These are phyloP conservation scores for Epithemia pelagica DNA, from an alignment of 108 stramenopile species.

Conservation along the genomic window DNA sequence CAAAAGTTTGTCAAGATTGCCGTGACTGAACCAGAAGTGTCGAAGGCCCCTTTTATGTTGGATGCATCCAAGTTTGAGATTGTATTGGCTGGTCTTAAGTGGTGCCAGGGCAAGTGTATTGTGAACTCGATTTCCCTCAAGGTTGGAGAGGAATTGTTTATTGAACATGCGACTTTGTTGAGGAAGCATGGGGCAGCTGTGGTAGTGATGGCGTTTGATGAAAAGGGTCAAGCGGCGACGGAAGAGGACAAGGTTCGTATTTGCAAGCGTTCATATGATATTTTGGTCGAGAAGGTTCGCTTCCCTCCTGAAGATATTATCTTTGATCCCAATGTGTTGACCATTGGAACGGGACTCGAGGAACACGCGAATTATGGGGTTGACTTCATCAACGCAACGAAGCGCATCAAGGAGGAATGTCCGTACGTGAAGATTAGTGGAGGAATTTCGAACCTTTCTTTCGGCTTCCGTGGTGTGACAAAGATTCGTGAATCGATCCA, in stretches of 20 bases:
- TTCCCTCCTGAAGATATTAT: conserved; percentile 97
- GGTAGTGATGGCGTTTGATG: conserved; percentile 98
- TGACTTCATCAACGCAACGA: conserved; percentile 92
- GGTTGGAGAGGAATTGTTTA: conserved; percentile 94
- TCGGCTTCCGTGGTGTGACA: conserved; percentile 90
- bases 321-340: conserved; percentile 96
- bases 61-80: conserved; percentile 97
- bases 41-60: conserved; percentile 94
- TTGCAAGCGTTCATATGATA: conserved; percentile 95
- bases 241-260: conserved; percentile 89
- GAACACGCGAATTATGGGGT: conserved; percentile 93
- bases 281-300: conserved; percentile 82
- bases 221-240: conserved; percentile 94
- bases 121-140: conserved; percentile 94
- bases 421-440: conserved; percentile 93
- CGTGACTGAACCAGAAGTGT: conserved; percentile 88
- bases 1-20: conserved; percentile 97
- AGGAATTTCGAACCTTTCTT: conserved; percentile 93
- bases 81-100: conserved; percentile 86
- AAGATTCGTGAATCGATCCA: conserved; percentile 96
- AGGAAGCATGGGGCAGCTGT: conserved; percentile 95
- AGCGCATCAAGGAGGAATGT: conserved; percentile 87
- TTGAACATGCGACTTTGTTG: conserved; percentile 86
- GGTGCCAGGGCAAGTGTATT: conserved; percentile 93
- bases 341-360: conserved; percentile 95